Percentiles rank a stretch among this genome's conserved stretches.
phyloP scores from a whole-genome alignment of 352 stramenopile species.

The Pythium phragmiticola region DNA sequence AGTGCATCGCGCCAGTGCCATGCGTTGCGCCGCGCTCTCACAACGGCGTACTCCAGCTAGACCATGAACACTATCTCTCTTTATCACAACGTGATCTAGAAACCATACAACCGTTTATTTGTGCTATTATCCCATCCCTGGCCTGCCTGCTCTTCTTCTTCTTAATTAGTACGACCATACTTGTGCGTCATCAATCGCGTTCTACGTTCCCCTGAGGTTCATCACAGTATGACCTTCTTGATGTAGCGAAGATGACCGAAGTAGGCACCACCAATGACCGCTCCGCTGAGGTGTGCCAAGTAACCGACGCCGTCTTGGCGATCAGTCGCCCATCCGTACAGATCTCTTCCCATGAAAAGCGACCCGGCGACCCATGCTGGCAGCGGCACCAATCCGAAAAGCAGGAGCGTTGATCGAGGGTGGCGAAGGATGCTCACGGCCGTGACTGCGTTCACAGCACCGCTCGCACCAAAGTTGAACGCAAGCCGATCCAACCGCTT shows the following conservation, averaged over 20 bases:
- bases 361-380: slow-evolving; percentile 61
- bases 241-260: slow-evolving; percentile 47
- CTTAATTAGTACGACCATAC: no score
- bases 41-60: not conserved
- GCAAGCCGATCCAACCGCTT: slow-evolving; percentile 33
- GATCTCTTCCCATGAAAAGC: slow-evolving; percentile 71
- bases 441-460: slow-evolving; percentile 72
- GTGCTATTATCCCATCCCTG: no score
- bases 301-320: slow-evolving; percentile 55
- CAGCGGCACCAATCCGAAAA: slow-evolving; percentile 72
- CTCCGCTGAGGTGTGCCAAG: slow-evolving; percentile 67
- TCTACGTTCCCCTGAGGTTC: no score
- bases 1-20: not conserved
- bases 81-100: no score
- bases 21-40: not conserved
- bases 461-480: slow-evolving; percentile 70
- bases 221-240: slow-evolving; percentile 20
- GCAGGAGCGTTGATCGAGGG: slow-evolving; percentile 56
- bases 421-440: slow-evolving; percentile 62
- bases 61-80: not conserved
- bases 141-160: no score
- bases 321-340: slow-evolving; percentile 56
- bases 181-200: no score
- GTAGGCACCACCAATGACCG: slow-evolving; percentile 54
- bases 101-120: no score